Base-by-base conservation (phyloP, 805 yeast genomes). In the Cyberlindnera japonica region DNA sequence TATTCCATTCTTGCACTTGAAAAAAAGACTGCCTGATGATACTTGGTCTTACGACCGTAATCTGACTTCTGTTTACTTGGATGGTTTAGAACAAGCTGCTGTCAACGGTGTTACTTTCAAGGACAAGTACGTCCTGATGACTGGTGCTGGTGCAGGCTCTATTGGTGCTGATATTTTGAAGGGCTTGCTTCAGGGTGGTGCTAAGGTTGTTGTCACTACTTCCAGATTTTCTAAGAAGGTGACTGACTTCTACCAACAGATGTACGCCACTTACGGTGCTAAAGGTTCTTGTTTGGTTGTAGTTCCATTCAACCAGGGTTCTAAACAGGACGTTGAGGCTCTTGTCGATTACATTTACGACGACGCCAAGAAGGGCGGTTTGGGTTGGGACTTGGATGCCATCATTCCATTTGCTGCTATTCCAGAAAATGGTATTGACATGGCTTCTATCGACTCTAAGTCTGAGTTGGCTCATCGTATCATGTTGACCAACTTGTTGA, bases 121-220 rank as follows among this genome's bases (percentile, higher is more conserved):
- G 63, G 87, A 80, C 63, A 93, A 89, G 67, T 81, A 81, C 53
- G 96, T 90, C 38, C 77, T 93, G 58, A 74, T 93, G 51, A 93
- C 99, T 35, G 99, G 99, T 74, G 98, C 98, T 37, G 99, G 99
- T 74, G 90, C 87, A 35, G 99, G 98, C 40, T 93, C 99, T 37
- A 93, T 93, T 60, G 99, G 98, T 71, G 96, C 96, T 47, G 96
- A 93, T 67, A 78, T 93, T 53, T 74, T 93, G 62, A 95, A 87
- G 71, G 99, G 99, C 51, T 74, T 93, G 61, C 73, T 93, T 41
- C 81, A 91, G 59, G 99, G 99, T 69, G 99, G 99, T 74, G 98
- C 99, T 35, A 87, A 84, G 65, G 97, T 90, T 55, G 72, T 93
- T 61, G 96, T 91, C 42, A 93, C 99, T 35, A 93, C 99, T 38